These are phyloP conservation scores for Ustilago loliicola DNA, from an alignment of 1,284 basidiomycete species.

Conservation along the genomic window DNA sequence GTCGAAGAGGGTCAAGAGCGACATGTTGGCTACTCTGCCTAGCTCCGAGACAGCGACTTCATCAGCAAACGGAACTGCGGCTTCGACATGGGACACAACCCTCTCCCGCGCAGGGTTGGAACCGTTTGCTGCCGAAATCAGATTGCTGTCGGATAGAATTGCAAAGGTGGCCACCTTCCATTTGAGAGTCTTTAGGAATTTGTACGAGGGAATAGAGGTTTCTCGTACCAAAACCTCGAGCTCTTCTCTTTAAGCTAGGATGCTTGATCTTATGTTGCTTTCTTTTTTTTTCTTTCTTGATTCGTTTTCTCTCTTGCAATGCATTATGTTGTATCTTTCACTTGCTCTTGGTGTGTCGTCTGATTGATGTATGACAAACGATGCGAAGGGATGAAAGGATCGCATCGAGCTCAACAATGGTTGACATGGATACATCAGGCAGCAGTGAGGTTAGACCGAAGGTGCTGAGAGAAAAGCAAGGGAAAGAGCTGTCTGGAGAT, in stretches of 20 bases:
- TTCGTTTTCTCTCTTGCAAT: background rate
- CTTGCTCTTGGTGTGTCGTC: background rate
- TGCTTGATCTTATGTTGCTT: background rate
- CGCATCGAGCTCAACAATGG: no score
- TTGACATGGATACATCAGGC: no score
- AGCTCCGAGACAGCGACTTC: background rate
- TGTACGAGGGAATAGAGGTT: slow-evolving; percentile 52
- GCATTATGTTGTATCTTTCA: background rate
- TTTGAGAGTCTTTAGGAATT: slow-evolving; percentile 54
- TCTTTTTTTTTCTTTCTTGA: background rate
- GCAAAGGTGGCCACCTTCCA: slow-evolving; percentile 62
- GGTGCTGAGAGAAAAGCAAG: no score
- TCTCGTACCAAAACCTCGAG: slow-evolving; percentile 17
- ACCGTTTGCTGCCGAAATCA: slow-evolving; percentile 56
- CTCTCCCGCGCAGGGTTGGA: slow-evolving; percentile 56
- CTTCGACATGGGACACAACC: slow-evolving; percentile 32
- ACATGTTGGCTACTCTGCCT: background rate
- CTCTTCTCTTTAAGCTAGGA: background rate
- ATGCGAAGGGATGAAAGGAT: no score
- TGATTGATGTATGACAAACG: no score
- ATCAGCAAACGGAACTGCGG: background rate
- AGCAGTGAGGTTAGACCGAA: no score
- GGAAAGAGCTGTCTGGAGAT: no score
- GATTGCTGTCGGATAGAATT: slow-evolving; percentile 56
- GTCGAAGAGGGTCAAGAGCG: slow-evolving; percentile 24